Base-by-base conservation (phyloP, 495 filamentous ascomycete genomes). In the Tuber aestivum region DNA sequence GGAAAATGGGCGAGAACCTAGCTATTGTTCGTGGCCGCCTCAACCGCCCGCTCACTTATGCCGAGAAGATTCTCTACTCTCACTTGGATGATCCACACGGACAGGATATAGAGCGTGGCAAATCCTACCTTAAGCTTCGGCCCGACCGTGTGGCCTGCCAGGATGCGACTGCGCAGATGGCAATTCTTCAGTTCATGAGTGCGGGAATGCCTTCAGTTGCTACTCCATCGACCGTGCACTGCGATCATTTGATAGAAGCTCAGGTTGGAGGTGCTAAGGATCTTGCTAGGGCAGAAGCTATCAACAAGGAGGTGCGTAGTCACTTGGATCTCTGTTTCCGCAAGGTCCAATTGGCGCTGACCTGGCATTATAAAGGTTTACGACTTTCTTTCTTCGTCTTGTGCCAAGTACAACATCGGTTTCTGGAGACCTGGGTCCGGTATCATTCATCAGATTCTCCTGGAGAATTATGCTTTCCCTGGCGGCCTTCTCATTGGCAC, bases 121-220 rank as follows among this genome's bases (percentile, higher is more conserved):
- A 89, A 77, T 97, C 93, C 74, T 98, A 99, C 87, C 91, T 99
- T 74, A 96, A 92, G 86, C 90, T 99, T 76, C 92, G 95, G 73
- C 96, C 96, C 68, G 95, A 99, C 85, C 93, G 95, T 86, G 96
- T 99, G 82, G 96, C 96, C 87, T 97, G 95, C 89, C 95, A 99
- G 89, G 95, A 99, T 90, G 95, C 95, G 81, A 99, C 96, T 41
- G 95, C 95, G 77, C 95, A 99, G 90, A 99, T 98, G 96, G 95
- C 95, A 79, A 97, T 99, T 83, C 89, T 99, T 70, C 95, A 99
- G 88, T 99, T 99, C 88, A 99, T 99, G 94, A 97, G 93, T 71
- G 95, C 96, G 77, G 94, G 94, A 84, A 93, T 99, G 91, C 91
- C 93, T 76, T 91, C 91, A 50, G 96, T 98, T 75, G 93, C 93